phyloP scores from a whole-genome alignment of 768 basidiomycete species.

The Cystobasidium onofrii region DNA sequence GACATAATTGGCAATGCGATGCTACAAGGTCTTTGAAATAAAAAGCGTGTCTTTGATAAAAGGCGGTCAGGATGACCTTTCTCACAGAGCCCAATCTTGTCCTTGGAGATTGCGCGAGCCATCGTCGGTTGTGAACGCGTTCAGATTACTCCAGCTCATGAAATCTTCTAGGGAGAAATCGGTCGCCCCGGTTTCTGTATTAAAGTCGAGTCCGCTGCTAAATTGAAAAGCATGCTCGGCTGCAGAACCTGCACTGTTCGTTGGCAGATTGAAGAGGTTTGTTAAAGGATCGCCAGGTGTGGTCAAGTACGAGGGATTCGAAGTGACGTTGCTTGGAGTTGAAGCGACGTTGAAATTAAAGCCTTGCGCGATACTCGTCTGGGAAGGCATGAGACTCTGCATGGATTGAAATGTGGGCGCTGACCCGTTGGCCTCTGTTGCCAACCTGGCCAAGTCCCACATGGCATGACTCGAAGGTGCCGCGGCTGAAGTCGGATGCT shows the following conservation, averaged over 20 bases:
- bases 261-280: not conserved
- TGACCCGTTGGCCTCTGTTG: not conserved
- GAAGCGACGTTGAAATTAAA: not conserved
- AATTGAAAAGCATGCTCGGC: not conserved
- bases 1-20: not conserved
- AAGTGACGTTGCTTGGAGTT: not conserved
- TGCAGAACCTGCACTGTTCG: not conserved
- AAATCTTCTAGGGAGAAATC: conserved; percentile 14
- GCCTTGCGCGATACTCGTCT: not conserved
- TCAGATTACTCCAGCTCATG: conserved; percentile 10
- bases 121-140: not conserved
- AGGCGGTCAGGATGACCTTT: too few relatives aligned
- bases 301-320: not conserved
- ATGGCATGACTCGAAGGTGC: not conserved
- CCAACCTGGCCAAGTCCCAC: not conserved
- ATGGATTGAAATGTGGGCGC: not conserved
- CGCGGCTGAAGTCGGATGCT: not conserved
- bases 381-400: not conserved
- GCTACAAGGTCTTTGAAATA: not conserved
- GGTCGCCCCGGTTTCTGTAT: not conserved
- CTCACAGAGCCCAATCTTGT: conserved; percentile 7
- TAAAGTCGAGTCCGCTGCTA: not conserved
- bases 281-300: not conserved
- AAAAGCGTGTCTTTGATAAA: too few relatives aligned
- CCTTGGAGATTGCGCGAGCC: too few relatives aligned